Evolutionary conservation across 2,329 filamentous ascomycete genomes (phyloP).

Genomic region (Diaporthe longicolla): DNA sequence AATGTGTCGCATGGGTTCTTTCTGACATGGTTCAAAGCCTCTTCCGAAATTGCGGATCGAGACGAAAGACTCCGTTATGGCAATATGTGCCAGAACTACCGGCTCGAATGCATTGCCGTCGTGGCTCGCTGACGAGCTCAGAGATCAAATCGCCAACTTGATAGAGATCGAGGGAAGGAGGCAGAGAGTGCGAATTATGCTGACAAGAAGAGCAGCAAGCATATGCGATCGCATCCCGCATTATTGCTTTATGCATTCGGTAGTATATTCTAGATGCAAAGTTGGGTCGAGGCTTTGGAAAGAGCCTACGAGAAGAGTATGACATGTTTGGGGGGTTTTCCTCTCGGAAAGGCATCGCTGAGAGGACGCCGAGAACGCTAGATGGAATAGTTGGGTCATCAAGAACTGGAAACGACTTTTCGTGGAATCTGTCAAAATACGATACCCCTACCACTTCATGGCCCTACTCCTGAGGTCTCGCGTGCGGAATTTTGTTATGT

Average conservation of each 20-base stretch:
- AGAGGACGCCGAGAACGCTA: not conserved
- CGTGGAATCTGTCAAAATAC: conserved; percentile 7
- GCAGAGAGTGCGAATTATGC: not conserved
- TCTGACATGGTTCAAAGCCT: not conserved
- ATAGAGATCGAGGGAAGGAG: not conserved
- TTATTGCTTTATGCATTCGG: not conserved
- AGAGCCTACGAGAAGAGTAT: not conserved
- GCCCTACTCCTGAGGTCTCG: not conserved
- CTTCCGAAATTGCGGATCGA: not conserved
- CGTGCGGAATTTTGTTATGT: not conserved
- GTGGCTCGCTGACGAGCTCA: not conserved
- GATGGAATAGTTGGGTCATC: not conserved
- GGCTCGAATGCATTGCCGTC: not conserved
- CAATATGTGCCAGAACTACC: not conserved
- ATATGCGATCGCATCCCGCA: not conserved
- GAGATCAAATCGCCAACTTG: not conserved
- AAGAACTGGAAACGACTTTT: conserved; percentile 7
- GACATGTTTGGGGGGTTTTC: not conserved
- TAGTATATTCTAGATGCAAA: not conserved
- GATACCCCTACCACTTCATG: conserved; percentile 23
- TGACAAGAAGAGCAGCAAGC: not conserved
- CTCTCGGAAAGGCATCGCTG: not conserved
- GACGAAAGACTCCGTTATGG: not conserved
- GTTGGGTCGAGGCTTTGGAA: not conserved
- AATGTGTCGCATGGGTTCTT: not conserved